Percentiles rank a stretch among this genome's conserved stretches.
phyloP scores from a whole-genome alignment of 2,329 filamentous ascomycete genomes.

The Dichotomopilus funicola region DNA sequence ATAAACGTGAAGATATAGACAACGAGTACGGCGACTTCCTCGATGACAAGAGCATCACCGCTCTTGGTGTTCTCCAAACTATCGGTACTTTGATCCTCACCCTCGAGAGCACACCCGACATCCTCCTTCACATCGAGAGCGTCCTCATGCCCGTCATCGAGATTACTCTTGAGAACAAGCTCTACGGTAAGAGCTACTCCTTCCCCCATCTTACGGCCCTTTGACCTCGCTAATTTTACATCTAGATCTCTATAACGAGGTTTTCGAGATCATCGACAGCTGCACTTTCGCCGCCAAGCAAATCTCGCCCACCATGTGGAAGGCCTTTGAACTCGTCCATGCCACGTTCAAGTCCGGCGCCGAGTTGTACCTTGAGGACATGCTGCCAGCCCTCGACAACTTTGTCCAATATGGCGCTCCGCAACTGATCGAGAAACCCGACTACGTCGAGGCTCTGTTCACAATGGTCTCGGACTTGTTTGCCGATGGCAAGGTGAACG shows the following conservation, averaged over 20 bases:
- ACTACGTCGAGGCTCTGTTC: constrained; percentile 81
- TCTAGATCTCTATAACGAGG: constrained; percentile 86
- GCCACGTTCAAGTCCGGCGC: constrained; percentile 95
- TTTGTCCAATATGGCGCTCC: constrained; percentile 89
- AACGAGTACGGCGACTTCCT: constrained; percentile 83
- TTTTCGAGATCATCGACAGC: constrained; percentile 98
- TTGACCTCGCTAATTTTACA: constrained; percentile 4
- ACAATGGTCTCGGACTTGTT: constrained; percentile 97
- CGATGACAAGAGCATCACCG: constrained; percentile 98
- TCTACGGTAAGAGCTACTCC: constrained; percentile 62
- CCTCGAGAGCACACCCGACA: constrained; percentile 92
- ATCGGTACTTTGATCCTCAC: constrained; percentile 97
- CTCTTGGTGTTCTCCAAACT: constrained; percentile 90
- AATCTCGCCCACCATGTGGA: constrained; percentile 97
- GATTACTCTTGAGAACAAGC: constrained; percentile 93
- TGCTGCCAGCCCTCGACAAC: constrained; percentile 96
- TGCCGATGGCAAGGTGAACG: constrained; percentile 81
- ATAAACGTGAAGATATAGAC: constrained; percentile 67
- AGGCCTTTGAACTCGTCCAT: constrained; percentile 94
- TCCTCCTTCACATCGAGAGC: constrained; percentile 87
- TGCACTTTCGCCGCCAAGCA: constrained; percentile 96
- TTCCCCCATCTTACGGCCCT: not conserved
- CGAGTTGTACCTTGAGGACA: constrained; percentile 95
- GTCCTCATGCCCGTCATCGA: constrained; percentile 96
- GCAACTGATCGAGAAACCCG: constrained; percentile 72